Percentiles rank a stretch among this genome's conserved stretches.
Evolutionary conservation across 169 alveolate species (phyloP).

Genomic region (Plasmodium sp.): DNA sequence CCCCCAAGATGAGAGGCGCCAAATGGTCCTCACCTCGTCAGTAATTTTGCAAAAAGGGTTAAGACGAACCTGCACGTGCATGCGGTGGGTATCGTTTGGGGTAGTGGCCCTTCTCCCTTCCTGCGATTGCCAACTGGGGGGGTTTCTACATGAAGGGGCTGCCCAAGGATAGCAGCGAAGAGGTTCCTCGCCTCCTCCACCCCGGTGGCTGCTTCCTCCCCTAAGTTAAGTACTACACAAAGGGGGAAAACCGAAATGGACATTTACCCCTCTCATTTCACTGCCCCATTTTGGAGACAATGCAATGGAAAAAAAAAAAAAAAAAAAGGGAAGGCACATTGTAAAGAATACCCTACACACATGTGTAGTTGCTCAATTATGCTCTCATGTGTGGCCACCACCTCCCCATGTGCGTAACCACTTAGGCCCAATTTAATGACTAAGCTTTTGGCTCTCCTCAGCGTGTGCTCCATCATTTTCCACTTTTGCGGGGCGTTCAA

Average conservation of each 20-base stretch:
- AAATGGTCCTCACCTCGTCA: background rate
- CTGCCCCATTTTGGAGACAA: background rate
- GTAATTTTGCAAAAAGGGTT: background rate
- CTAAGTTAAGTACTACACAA: background rate
- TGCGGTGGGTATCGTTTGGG: background rate
- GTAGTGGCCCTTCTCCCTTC: background rate
- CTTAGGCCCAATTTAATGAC: slow-evolving; percentile 18
- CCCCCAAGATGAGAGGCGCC: background rate
- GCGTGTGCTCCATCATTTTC: slow-evolving; percentile 6
- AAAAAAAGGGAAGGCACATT: background rate
- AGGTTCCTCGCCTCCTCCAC: background rate
- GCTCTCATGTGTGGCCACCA: background rate
- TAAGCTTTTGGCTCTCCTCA: background rate
- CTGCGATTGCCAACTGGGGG: background rate
- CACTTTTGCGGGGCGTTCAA: slow-evolving; percentile 9
- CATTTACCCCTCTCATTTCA: background rate
- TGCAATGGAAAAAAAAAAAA: background rate
- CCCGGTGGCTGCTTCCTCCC: background rate
- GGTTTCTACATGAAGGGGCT: background rate
- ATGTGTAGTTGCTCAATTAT: background rate
- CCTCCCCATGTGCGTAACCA: background rate
- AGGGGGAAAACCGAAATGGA: background rate
- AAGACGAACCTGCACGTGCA: background rate
- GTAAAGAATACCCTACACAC: background rate
- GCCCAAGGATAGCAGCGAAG: background rate